These are phyloP conservation scores for Penicillium rolfsii DNA, from an alignment of 2,329 filamentous ascomycete species.

Conservation along the genomic window DNA sequence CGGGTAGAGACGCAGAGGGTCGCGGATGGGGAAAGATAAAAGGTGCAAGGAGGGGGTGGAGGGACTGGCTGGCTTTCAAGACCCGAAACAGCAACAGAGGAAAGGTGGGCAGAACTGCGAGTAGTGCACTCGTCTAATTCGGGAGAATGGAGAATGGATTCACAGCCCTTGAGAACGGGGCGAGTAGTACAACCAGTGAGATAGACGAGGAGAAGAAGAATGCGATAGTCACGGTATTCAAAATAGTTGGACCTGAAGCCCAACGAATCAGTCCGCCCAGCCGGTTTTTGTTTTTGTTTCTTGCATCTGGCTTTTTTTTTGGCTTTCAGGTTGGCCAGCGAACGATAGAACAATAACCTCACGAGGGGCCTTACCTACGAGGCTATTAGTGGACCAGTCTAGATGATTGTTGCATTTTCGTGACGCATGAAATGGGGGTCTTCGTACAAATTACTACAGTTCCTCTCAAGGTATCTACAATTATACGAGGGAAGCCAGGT, in stretches of 20 bases:
- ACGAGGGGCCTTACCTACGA: background rate
- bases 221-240: background rate
- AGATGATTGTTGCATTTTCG: background rate
- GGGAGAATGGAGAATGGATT: background rate
- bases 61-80: background rate
- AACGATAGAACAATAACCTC: background rate
- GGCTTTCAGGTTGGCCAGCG: background rate
- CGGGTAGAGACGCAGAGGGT: background rate
- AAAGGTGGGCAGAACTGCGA: background rate
- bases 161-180: constrained; percentile 3
- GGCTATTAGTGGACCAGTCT: background rate
- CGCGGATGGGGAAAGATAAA: background rate
- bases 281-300: background rate
- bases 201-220: background rate
- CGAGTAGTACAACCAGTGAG: constrained; percentile 1
- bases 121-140: background rate
- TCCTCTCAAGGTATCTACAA: background rate
- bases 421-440: background rate
- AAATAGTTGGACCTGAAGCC: background rate
- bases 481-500: background rate
- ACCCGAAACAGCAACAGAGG: background rate
- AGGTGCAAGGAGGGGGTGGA: background rate
- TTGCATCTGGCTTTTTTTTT: background rate
- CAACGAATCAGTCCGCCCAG: background rate
- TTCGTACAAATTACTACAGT: background rate